Evolutionary conservation across 148 eudicot species (phyloP).

Genomic region (Silene conica): DNA sequence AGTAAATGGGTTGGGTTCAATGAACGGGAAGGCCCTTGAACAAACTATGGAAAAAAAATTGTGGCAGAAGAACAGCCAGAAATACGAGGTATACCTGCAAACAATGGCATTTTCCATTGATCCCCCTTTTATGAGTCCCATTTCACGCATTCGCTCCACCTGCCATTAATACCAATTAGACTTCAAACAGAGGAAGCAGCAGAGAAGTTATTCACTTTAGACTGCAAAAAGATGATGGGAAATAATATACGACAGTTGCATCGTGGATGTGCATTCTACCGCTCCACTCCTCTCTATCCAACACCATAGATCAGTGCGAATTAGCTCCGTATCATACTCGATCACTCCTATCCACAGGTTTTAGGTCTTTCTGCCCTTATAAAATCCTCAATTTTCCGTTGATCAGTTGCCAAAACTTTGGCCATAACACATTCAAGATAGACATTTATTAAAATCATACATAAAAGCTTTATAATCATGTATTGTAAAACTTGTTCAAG

Average conservation of each 20-base stretch:
- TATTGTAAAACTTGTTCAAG: background rate
- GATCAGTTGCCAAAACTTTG: background rate
- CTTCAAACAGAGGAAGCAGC: background rate
- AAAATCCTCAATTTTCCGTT: background rate
- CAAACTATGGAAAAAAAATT: background rate
- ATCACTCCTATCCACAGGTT: background rate
- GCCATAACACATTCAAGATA: background rate
- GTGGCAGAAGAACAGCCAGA: slow-evolving; percentile 3
- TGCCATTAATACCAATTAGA: slow-evolving; percentile 26
- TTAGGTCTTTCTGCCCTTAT: background rate
- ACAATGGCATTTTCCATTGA: slow-evolving; percentile 78
- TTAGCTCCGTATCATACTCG: background rate
- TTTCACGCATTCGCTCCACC: slow-evolving; percentile 71
- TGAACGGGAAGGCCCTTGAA: background rate
- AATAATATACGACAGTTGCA: background rate
- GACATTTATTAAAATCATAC: background rate
- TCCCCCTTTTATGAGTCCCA: slow-evolving; percentile 88
- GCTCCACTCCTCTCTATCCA: background rate
- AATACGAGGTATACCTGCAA: slow-evolving; percentile 55
- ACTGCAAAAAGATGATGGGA: background rate
- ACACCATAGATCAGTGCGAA: background rate
- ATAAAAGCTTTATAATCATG: background rate
- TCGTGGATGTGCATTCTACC: background rate
- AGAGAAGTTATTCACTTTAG: background rate
- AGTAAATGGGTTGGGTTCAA: background rate